phyloP scores from a whole-genome alignment of 1,139 yeast species.

The Pichia sp. region DNA sequence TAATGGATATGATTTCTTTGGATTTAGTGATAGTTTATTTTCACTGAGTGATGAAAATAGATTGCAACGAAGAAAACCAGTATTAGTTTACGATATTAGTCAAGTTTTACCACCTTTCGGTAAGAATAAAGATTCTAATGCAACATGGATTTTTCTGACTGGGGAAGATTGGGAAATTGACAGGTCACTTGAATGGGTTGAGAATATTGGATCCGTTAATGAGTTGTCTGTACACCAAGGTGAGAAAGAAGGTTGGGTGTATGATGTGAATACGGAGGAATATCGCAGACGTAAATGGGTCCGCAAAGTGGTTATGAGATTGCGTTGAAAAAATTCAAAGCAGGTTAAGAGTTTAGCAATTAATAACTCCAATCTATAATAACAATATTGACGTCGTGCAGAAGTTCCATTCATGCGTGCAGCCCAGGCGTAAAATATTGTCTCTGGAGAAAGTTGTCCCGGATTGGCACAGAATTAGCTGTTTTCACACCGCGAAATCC shows the following conservation, averaged over 20 bases:
- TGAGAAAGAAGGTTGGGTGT: slow-evolving; percentile 39
- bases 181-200: slow-evolving; percentile 48
- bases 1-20: slow-evolving; percentile 48
- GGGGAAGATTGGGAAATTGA: slow-evolving; percentile 69
- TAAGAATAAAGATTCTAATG: no score
- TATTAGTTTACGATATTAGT: slow-evolving; percentile 52
- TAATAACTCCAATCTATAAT: no score
- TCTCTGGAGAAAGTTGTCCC: no score
- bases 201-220: slow-evolving; percentile 35
- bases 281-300: slow-evolving; percentile 52
- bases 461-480: no score
- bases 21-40: slow-evolving; percentile 46
- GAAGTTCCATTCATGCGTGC: no score
- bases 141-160: slow-evolving; percentile 65
- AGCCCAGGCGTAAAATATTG: no score
- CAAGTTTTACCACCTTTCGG: slow-evolving; percentile 70
- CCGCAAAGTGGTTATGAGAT: background rate
- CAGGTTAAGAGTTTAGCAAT: no score
- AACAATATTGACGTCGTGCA: no score
- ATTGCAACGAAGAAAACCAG: slow-evolving; percentile 56
- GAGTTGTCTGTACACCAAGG: slow-evolving; percentile 28
- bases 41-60: slow-evolving; percentile 47
- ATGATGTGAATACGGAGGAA: slow-evolving; percentile 39
- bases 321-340: no score
- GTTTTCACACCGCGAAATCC: no score